Base-by-base conservation (phyloP, 768 basidiomycete species). In the Neoboletus subvelutipes region DNA sequence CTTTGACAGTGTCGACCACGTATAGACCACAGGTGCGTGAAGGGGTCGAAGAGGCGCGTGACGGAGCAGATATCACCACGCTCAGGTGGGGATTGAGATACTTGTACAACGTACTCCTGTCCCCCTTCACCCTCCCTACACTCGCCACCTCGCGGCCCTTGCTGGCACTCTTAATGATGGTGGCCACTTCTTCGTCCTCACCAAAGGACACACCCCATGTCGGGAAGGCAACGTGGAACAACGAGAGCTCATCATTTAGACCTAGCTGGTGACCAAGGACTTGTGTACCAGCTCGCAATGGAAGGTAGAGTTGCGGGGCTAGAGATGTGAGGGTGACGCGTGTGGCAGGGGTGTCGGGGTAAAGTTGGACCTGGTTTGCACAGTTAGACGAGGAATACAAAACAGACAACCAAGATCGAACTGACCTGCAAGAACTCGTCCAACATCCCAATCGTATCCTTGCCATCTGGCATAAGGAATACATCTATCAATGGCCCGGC, bases 51-150 rank as follows among this genome's bases (percentile, higher is more conserved):
- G 60, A 57, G 2, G 42, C 7, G 26, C 24, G 56, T 1, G 53
- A 50, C 18, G 76, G 69, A 15, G 77, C 71, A 7, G 92, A 92
- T 31, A 87, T 73, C 37, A 92, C 76, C 9, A 83, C 82, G 48
- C 87, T 77, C 34, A 94, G 63, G 63, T 92, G 85, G 9, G 88
- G 88, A 68, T 96, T 96, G 58, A 98, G 80, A 67, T 97, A 96
- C 74, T 98, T 98, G 79, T 97, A 96, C 56, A 98, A 70, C 33
- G 94, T 94, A 37, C 84, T 86, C 52, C 94, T 84, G 71, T 95
- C 88, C 3, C 91, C 94, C 5, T 92, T 76, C 5, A 96, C 93
- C 64, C 86, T 86, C 5, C 95, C 96, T 31, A 88, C 72, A 1
- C 86, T 89, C 0, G 94, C 93, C 34, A 92, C 75, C 1, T 84